phyloP scores from a whole-genome alignment of 495 filamentous ascomycete species.

The Glarea lozoyensis region DNA sequence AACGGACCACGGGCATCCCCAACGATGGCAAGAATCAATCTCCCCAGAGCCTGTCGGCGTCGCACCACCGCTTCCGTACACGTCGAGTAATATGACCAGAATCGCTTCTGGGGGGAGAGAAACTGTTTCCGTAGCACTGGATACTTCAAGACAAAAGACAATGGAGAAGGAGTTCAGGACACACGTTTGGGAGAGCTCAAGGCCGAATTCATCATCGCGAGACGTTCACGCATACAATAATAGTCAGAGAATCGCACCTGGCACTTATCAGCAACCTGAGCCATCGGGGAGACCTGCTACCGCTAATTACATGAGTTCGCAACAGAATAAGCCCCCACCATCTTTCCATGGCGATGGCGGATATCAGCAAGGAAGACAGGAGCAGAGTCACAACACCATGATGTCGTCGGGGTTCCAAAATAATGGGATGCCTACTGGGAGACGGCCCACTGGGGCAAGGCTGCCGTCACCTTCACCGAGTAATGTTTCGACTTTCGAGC shows the following conservation, averaged over 20 bases:
- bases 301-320: conserved; percentile 20
- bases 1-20: conserved; percentile 17
- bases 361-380: conserved; percentile 16
- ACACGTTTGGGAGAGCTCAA: conserved; percentile 14
- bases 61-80: conserved; percentile 24
- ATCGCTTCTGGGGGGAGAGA: conserved; percentile 31
- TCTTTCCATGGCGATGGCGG: conserved; percentile 21
- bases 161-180: conserved; percentile 10
- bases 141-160: conserved; percentile 1
- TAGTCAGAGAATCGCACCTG: conserved; percentile 13
- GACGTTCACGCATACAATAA: conserved; percentile 11
- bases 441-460: conserved; percentile 24
- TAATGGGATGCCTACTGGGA: conserved; percentile 9
- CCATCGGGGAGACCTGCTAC: conserved; percentile 12
- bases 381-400: conserved; percentile 14
- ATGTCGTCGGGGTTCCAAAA: conserved; percentile 17
- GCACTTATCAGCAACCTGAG: conserved; percentile 12
- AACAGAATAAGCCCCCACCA: conserved; percentile 24
- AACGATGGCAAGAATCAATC: conserved; percentile 11
- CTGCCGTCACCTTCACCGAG: conserved; percentile 26
- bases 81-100: conserved; percentile 34
- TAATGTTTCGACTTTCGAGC: conserved; percentile 13
- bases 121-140: conserved; percentile 2
- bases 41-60: conserved; percentile 3
- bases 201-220: not conserved